phyloP scores from a whole-genome alignment of 768 basidiomycete genomes.

The Pleurotus salmoneostramineus region DNA sequence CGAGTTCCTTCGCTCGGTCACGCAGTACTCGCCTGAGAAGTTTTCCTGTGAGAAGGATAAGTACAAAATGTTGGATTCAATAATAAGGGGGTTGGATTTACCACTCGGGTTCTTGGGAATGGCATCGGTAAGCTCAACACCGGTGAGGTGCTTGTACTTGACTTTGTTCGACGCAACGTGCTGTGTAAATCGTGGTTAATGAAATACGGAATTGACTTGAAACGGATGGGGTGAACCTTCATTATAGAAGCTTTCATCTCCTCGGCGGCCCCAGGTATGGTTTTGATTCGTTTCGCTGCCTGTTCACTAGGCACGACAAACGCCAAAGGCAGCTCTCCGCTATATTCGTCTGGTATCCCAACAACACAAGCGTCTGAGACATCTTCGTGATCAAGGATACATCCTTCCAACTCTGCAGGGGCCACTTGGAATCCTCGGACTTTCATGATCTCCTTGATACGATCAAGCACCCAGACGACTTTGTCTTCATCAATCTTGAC shows the following conservation, averaged over 20 bases:
- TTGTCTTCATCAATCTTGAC: conserved; percentile 39
- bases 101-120: conserved; percentile 68
- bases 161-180: conserved; percentile 53
- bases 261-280: conserved; percentile 11
- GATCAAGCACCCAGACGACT: conserved; percentile 49
- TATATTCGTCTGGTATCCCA: conserved; percentile 45
- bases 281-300: conserved; percentile 21
- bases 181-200: conserved; percentile 21
- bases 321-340: conserved; percentile 50
- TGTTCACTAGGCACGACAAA: conserved; percentile 38
- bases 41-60: neutral
- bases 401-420: conserved; percentile 39
- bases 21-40: conserved; percentile 44
- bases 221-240: neutral
- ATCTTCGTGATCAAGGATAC: conserved; percentile 34
- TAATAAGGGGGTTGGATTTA: conserved; percentile 19
- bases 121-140: conserved; percentile 48
- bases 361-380: conserved; percentile 42
- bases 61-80: neutral
- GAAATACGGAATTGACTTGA: neutral
- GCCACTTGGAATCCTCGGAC: conserved; percentile 23
- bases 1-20: conserved; percentile 38
- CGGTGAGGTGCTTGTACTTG: conserved; percentile 54
- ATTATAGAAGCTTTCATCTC: conserved; percentile 10
- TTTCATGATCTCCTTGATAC: conserved; percentile 34